phyloP scores from a whole-genome alignment of 257 asterid species.

The Solanum sejunctum region DNA sequence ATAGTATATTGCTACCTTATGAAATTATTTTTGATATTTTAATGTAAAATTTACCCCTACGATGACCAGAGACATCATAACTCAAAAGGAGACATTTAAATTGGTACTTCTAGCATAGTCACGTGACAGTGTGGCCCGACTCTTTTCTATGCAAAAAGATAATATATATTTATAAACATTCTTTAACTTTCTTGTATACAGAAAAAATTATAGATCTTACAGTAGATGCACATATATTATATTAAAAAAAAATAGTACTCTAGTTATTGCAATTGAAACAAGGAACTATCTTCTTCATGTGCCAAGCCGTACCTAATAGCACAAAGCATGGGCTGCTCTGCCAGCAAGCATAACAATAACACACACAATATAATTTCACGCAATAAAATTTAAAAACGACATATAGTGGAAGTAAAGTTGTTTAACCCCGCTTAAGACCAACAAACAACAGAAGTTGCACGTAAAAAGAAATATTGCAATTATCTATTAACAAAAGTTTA shows the following conservation, averaged over 20 bases:
- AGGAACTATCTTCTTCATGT: not conserved
- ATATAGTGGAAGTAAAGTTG: not conserved
- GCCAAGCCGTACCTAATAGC: not conserved
- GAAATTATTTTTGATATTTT: not conserved
- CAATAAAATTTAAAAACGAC: no score
- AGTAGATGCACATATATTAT: not conserved
- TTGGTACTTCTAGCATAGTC: not conserved
- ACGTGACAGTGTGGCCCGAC: not conserved
- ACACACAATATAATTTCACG: not conserved
- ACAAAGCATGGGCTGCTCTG: not conserved
- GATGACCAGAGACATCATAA: not conserved
- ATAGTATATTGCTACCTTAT: no score
- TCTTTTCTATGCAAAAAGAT: not conserved
- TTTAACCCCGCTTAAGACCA: not conserved
- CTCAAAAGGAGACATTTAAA: not conserved
- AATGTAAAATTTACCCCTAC: not conserved
- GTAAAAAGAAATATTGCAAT: constrained; percentile 11
- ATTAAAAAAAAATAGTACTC: not conserved
- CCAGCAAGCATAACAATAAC: not conserved
- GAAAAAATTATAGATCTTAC: not conserved
- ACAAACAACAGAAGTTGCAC: not conserved
- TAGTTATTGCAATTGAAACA: not conserved
- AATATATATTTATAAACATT: not conserved
- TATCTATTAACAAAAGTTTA: constrained; percentile 36
- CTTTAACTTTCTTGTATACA: not conserved